Evolutionary conservation across 1,139 yeast species (phyloP), one percentile per base, ranked within the genome.

Genomic region (Yamadazyma sp.): DNA sequence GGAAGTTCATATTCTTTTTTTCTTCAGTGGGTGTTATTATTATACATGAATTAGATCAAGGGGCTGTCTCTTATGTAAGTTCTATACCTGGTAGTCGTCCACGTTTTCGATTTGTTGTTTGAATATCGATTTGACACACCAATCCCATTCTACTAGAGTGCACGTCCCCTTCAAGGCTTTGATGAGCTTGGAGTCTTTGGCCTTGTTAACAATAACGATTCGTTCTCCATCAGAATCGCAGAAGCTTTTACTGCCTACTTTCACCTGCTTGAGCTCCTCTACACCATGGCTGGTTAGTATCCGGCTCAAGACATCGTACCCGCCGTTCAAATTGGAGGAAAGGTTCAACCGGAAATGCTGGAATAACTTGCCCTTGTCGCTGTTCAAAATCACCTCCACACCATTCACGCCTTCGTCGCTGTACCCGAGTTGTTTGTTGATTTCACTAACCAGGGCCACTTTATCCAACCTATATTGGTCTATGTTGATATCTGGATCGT

Each of bases 241-340:
- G 18, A 54, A 27, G n/a, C 38, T 36, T 29, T 50, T 46, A 1
- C 34, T 12, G 22, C 45, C 44, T 5, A 36, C 31, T 14, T 46
- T 43, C 4, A 44, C 39, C 10, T 31, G 27, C 43, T 63, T 68
- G 15, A 69, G 62, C 3, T 66, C 64, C 35, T 63, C 64, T 17
- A 66, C 55, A 0, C 95, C 95, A 57, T 88, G 95, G 2, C 82
- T 76, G 32, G 62, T 64, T 15, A 88, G 65, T 17, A 89, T 83
- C 31, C 79, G 69, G 1, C 81, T 68, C 5, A 87, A 75, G 1
- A 81, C 74, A 0, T 75, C 75, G 3, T 69, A 61, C 0, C 94
- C 89, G 20, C 94, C 95, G n/a, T 80, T 77, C 25, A 85, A 66
- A 37, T 78, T 79, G 1, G 76, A 56, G 0, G 87, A 75, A 2